Evolutionary conservation across 257 asterid species (phyloP).

Genomic region (Rhazya stricta): DNA sequence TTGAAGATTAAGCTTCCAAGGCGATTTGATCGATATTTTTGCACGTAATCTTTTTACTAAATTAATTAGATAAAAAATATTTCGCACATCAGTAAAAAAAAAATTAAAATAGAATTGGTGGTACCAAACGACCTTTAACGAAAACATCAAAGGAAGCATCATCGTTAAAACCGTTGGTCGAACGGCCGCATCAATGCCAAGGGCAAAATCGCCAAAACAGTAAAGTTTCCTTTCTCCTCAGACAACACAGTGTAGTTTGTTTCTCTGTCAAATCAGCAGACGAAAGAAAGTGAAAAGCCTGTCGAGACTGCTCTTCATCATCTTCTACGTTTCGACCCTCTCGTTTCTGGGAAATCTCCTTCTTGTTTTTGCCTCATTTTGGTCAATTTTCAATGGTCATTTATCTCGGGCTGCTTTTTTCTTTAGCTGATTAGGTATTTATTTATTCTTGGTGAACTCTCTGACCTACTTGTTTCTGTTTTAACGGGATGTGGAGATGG

Average conservation of each 20-base stretch:
- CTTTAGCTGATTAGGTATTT: background rate
- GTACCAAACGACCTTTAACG: constrained; percentile 1
- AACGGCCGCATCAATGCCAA: constrained; percentile 23
- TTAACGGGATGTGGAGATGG: constrained; percentile 5
- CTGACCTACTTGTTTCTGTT: background rate
- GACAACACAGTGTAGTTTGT: constrained; percentile 11
- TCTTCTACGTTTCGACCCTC: constrained; percentile 28
- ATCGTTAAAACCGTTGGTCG: constrained; percentile 34
- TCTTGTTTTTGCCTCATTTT: constrained; percentile 4
- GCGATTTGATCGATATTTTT: too few relatives aligned
- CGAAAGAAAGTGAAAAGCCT: constrained; percentile 13
- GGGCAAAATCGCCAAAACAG: constrained; percentile 35
- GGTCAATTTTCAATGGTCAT: constrained; percentile 4
- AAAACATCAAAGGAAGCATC: background rate
- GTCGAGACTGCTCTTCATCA: constrained; percentile 18
- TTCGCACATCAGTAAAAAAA: too few relatives aligned
- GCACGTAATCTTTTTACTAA: too few relatives aligned
- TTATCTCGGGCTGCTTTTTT: background rate
- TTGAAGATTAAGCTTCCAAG: too few relatives aligned
- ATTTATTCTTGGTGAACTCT: background rate
- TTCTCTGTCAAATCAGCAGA: constrained; percentile 17
- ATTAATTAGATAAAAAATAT: too few relatives aligned
- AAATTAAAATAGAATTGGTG: too few relatives aligned
- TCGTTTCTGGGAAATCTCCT: constrained; percentile 24
- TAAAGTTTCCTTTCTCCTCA: background rate